Conservation (phyloP, 805 yeast species). For the Starmerella tilneyi region DNA sequence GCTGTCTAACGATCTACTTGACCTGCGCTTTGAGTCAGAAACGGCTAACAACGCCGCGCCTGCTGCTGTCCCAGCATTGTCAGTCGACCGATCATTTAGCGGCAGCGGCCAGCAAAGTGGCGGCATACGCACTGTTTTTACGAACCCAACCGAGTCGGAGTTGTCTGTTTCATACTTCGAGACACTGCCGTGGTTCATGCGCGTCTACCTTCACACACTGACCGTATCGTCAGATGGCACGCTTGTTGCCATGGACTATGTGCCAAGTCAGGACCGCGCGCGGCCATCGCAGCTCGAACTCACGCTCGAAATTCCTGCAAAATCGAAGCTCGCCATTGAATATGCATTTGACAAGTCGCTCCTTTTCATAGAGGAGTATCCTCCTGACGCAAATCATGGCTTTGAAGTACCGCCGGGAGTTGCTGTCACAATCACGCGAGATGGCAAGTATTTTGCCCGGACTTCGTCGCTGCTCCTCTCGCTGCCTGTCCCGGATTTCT, state of each 20-base stretch:
- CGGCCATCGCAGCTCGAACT: constrained; percentile 80
- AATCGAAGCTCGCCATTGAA: constrained; percentile 28
- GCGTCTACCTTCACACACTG: constrained; percentile 67
- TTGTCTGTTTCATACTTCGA: constrained; percentile 59
- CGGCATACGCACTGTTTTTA: constrained; percentile 68
- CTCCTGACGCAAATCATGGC: constrained; percentile 99
- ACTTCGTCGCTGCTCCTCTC: constrained; percentile 80
- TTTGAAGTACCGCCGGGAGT: constrained; percentile 84
- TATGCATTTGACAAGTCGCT: constrained; percentile 82
- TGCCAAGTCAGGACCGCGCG: constrained; percentile 68
- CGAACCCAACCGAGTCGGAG: constrained; percentile 46
- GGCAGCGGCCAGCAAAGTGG: constrained; percentile 90
- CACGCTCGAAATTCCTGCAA: constrained; percentile 45
- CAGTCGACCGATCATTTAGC: constrained; percentile 73
- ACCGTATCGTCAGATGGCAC: constrained; percentile 26
- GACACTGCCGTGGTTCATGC: constrained; percentile 86
- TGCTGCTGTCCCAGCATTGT: constrained; percentile 47
- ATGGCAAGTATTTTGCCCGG: constrained; percentile 43
- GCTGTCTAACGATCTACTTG: constrained; percentile 9
- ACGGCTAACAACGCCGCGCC: constrained; percentile 39
- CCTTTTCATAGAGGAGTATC: constrained; percentile 78
- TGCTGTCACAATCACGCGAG: constrained; percentile 10
- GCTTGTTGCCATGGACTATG: constrained; percentile 35
- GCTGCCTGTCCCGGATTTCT: constrained; percentile 93
- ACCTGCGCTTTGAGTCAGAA: constrained; percentile 37